Conservation (phyloP, 805 yeast species). For the Saturnispora galanensis region DNA sequence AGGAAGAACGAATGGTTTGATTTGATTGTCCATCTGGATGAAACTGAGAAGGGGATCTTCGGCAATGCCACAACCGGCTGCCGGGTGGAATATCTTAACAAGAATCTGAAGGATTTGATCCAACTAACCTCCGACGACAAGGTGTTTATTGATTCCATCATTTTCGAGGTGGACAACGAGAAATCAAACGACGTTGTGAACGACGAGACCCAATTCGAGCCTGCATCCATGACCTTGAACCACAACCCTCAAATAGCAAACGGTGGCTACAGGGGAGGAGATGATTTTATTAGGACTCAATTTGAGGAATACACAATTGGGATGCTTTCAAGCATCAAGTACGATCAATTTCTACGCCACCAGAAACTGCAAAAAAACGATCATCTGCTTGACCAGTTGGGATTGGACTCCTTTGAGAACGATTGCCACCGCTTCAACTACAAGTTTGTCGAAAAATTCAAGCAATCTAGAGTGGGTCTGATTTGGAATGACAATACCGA, state of each 20-base stretch:
- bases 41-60: conserved; percentile 13
- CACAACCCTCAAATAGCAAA: conserved; percentile 32
- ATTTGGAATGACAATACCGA: conserved; percentile 51
- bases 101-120: conserved; percentile 34
- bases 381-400: conserved; percentile 10
- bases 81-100: conserved; percentile 35
- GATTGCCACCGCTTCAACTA: conserved; percentile 19
- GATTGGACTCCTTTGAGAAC: conserved; percentile 16
- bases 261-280: conserved; percentile 51
- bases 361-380: background rate
- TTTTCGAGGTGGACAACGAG: conserved; percentile 32
- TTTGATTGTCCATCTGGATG: conserved; percentile 60
- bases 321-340: conserved; percentile 62
- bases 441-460: conserved; percentile 45
- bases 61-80: conserved; percentile 5
- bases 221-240: conserved; percentile 19
- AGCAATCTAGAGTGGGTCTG: conserved; percentile 40
- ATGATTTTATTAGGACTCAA: conserved; percentile 77
- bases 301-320: conserved; percentile 87
- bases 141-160: conserved; percentile 58
- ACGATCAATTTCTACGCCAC: conserved; percentile 40
- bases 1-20: conserved; percentile 58
- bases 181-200: too few relatives aligned
- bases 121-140: conserved; percentile 53
- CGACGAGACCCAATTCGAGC: conserved; percentile 24